These are phyloP conservation scores for Chimonanthus salicifolius DNA, from an alignment of 164 flowering plant species.

Conservation along the genomic window DNA sequence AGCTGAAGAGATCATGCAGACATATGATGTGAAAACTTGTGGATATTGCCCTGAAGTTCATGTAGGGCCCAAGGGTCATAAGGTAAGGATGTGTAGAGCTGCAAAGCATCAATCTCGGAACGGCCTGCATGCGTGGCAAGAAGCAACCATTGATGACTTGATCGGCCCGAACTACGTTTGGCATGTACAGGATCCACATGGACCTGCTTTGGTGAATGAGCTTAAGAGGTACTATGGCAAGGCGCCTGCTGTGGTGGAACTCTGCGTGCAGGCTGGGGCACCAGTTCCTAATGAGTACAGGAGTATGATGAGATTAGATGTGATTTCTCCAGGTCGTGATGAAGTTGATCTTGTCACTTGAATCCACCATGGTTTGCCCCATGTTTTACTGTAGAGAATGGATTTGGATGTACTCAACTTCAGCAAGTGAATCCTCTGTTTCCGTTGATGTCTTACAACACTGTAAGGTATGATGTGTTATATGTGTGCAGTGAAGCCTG, in stretches of 20 bases:
- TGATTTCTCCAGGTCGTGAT: constrained; percentile 58
- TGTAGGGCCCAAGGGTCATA: constrained; percentile 88
- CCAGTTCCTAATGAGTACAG: constrained; percentile 53
- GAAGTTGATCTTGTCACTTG: constrained; percentile 77
- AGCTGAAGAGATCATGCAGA: constrained; percentile 54
- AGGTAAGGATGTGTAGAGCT: constrained; percentile 79
- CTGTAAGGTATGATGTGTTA: too few species aligned
- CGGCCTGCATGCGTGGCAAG: constrained; percentile 71
- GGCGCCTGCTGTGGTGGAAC: constrained; percentile 74
- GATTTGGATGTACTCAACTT: too few species aligned
- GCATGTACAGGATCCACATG: constrained; percentile 49
- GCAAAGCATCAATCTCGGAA: constrained; percentile 72
- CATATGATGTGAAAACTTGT: constrained; percentile 57
- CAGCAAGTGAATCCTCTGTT: too few species aligned
- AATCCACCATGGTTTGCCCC: constrained; percentile 5
- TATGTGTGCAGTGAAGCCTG: too few species aligned
- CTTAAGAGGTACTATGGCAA: constrained; percentile 78
- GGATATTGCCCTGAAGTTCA: constrained; percentile 85
- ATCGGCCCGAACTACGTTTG: constrained; percentile 72
- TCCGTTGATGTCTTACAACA: too few species aligned
- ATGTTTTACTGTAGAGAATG: too few species aligned
- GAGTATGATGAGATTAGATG: constrained; percentile 83
- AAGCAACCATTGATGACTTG: constrained; percentile 72
- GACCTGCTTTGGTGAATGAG: constrained; percentile 45
- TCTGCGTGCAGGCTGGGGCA: constrained; percentile 79